These are phyloP conservation scores for Cochliopodium minus DNA, from an alignment of 208 protist species.

Conservation along the genomic window DNA sequence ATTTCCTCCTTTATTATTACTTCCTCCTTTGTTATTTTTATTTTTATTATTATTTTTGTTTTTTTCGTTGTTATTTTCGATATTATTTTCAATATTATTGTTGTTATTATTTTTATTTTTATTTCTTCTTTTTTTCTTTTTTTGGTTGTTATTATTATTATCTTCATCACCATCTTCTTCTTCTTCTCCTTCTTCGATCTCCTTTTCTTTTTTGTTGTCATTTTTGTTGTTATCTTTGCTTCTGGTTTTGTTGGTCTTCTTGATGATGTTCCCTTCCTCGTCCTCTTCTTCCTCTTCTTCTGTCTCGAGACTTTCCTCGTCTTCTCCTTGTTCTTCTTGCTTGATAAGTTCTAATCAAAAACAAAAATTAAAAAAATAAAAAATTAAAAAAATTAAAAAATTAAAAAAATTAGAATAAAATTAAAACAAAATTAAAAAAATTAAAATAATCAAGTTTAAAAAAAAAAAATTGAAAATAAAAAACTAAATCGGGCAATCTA, in stretches of 20 bases:
- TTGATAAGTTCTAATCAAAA: no score
- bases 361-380: no score
- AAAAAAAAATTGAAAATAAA: no score
- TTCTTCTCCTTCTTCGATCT: slow-evolving; percentile 13
- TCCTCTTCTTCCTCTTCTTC: slow-evolving; percentile 22
- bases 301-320: not conserved
- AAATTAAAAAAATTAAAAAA: no score
- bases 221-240: not conserved
- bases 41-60: no score
- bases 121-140: not conserved
- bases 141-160: not conserved
- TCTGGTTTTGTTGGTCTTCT: slow-evolving; percentile 2
- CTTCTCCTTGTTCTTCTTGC: not conserved
- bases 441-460: no score
- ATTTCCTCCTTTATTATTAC: no score
- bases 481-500: no score
- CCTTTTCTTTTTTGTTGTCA: slow-evolving; percentile 8
- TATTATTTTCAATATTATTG: not conserved
- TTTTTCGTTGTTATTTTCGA: not conserved
- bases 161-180: not conserved
- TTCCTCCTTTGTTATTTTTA: no score
- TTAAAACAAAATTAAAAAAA: no score
- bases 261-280: slow-evolving; percentile 22
- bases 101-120: slow-evolving; percentile 6
- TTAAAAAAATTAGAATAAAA: no score